Percentiles rank a stretch among this genome's conserved stretches.
Conservation (phyloP, 78 protist genomes). For the Speleostelium caveatum region DNA sequence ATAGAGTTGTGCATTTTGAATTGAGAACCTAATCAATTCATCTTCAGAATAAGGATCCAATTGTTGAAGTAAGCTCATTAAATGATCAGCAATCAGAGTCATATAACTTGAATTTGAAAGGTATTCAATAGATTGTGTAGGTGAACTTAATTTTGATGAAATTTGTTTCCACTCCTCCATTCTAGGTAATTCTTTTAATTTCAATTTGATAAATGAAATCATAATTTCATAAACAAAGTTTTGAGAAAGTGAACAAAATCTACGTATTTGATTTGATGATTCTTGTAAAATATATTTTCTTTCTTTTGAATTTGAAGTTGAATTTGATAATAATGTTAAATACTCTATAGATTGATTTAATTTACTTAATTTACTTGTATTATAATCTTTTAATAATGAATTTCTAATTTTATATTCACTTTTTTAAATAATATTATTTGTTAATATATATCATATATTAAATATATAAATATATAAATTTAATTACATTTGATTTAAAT, state of each 20-base stretch:
- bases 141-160: too few species aligned
- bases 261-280: constrained; percentile 7
- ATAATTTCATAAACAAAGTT: constrained; percentile 68
- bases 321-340: neutral
- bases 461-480: neutral
- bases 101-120: constrained; percentile 2
- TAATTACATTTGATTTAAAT: neutral
- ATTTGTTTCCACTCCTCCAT: constrained; percentile 13
- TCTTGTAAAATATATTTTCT: constrained; percentile 39
- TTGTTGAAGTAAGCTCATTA: constrained; percentile 67
- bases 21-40: constrained; percentile 33
- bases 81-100: constrained; percentile 58
- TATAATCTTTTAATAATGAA: constrained; percentile 22
- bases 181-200: constrained; percentile 53
- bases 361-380: constrained; percentile 22
- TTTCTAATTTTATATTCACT: constrained; percentile 19
- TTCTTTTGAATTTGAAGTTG: neutral
- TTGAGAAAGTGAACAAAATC: constrained; percentile 1
- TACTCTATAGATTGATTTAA: constrained; percentile 3
- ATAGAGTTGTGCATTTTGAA: neutral
- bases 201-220: constrained; percentile 13
- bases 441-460: neutral
- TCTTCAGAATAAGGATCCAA: constrained; percentile 70
- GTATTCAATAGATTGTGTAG: neutral
- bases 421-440: neutral